phyloP scores from a whole-genome alignment of 495 filamentous ascomycete species.

The Annulohypoxylon stygium region DNA sequence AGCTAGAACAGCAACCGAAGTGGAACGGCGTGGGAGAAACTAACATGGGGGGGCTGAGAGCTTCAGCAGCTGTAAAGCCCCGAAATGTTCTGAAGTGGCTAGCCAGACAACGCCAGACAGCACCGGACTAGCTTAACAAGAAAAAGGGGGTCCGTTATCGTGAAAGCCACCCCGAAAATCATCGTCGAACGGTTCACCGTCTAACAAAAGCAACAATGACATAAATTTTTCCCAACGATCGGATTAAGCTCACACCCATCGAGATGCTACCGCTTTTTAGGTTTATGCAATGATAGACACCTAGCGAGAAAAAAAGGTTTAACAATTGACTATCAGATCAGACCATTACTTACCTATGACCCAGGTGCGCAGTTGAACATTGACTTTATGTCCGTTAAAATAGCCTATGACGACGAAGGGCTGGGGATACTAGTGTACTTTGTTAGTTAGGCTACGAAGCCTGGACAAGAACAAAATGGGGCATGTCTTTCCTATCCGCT shows the following conservation, averaged over 20 bases:
- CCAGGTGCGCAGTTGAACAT: conserved; percentile 6
- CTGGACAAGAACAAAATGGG: conserved; percentile 1
- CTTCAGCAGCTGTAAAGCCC: conserved; percentile 1
- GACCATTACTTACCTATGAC: too few species aligned
- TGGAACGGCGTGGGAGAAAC: conserved; percentile 27
- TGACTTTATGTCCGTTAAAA: conserved; percentile 1
- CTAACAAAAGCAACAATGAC: conserved; percentile 26
- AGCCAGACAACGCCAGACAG: too few species aligned
- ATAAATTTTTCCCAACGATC: conserved; percentile 25
- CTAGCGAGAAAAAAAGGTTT: conserved; percentile 36
- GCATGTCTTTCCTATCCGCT: conserved; percentile 10
- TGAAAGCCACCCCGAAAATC: conserved; percentile 37
- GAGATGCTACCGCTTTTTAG: conserved; percentile 32
- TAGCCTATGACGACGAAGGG: not conserved
- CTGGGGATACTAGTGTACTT: not conserved
- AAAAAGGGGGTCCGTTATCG: conserved; percentile 27
- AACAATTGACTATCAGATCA: not conserved
- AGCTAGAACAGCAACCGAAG: conserved; percentile 12
- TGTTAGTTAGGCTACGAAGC: not conserved
- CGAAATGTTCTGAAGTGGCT: not conserved
- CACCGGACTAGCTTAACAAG: not conserved
- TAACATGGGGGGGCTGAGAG: conserved; percentile 25
- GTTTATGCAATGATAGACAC: conserved; percentile 28
- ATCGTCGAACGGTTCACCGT: conserved; percentile 33
- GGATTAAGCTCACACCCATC: conserved; percentile 28